A percentile compares a stretch with the other conserved stretches of the same genome.
Conservation (phyloP, 164 flowering plant genomes). For the Platanus orientalis region DNA sequence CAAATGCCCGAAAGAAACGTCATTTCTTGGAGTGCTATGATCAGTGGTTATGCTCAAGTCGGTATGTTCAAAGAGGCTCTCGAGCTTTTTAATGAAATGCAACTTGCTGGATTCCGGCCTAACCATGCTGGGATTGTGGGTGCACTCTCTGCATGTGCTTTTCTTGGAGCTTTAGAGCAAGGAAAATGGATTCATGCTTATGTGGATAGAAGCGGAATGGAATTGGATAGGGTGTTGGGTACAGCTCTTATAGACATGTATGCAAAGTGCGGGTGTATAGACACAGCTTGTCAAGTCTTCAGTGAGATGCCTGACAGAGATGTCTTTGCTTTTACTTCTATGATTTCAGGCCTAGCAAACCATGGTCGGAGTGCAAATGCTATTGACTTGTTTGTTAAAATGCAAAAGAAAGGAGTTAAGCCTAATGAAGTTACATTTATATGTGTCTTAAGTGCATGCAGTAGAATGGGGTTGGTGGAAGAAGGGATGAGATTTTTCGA, state of each 20-base stretch:
- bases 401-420: conserved; percentile 37
- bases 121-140: conserved; percentile 46
- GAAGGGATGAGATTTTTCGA: conserved; percentile 44
- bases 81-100: conserved; percentile 44
- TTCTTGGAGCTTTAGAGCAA: conserved; percentile 47
- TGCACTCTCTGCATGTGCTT: conserved; percentile 45
- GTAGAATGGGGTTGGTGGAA: conserved; percentile 45
- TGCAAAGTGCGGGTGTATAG: conserved; percentile 54
- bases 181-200: conserved; percentile 64
- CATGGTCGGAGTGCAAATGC: conserved; percentile 39
- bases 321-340: conserved; percentile 50
- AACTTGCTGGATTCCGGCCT: conserved; percentile 31
- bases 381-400: conserved; percentile 34
- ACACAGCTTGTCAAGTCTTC: conserved; percentile 34
- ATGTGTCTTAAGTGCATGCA: conserved; percentile 51
- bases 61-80: conserved; percentile 42
- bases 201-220: conserved; percentile 34
- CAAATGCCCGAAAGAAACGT: conserved; percentile 55
- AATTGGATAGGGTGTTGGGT: conserved; percentile 42
- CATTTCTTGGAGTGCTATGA: conserved; percentile 61
- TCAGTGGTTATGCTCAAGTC: conserved; percentile 37
- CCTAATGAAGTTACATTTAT: conserved; percentile 55
- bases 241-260: conserved; percentile 62
- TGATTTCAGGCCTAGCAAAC: conserved; percentile 52
- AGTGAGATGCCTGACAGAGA: conserved; percentile 36